Percentiles rank a stretch among this genome's conserved stretches.
Conservation (phyloP, 306 rosid species). For the Prosopis cineraria region DNA sequence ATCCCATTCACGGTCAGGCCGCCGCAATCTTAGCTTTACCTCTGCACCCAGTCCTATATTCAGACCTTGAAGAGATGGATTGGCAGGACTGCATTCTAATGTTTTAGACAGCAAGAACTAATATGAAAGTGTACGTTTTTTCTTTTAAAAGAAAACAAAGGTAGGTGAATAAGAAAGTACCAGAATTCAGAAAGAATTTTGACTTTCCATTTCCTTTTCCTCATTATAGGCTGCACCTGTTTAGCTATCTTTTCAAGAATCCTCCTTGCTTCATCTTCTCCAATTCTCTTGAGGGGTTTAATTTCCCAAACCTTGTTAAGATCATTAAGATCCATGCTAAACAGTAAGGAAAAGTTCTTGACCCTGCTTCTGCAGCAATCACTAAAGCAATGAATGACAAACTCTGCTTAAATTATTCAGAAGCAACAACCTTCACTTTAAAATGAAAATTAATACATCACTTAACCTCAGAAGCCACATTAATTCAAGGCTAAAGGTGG, state of each 20-base stretch:
- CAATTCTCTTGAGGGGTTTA: conserved; percentile 48
- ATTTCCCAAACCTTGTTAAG: conserved; percentile 71
- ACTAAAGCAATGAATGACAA: not conserved
- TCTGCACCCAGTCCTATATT: conserved; percentile 60
- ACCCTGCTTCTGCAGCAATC: not conserved
- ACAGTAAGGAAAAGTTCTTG: not conserved
- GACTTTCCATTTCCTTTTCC: conserved; percentile 57
- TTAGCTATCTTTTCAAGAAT: conserved; percentile 52
- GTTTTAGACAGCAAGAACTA: conserved; percentile 10
- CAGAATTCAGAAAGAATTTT: conserved; percentile 58
- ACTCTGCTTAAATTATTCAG: not conserved
- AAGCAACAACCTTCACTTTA: not conserved
- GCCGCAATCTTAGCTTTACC: conserved; percentile 53
- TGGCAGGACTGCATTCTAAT: conserved; percentile 52
- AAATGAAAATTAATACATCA: not conserved
- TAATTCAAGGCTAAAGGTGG: not conserved
- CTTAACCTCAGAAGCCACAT: not conserved
- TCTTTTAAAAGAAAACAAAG: not conserved
- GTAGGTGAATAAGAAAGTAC: conserved; percentile 24
- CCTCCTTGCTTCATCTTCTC: conserved; percentile 54
- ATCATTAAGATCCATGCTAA: conserved; percentile 53
- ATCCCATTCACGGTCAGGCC: conserved; percentile 53
- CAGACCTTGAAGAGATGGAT: conserved; percentile 55
- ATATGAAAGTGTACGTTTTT: not conserved
- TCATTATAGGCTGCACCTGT: conserved; percentile 65